Evolutionary conservation across 495 filamentous ascomycete genomes (phyloP), one percentile per base, ranked within the genome.

Genomic region (Aspergillus homomorphus): DNA sequence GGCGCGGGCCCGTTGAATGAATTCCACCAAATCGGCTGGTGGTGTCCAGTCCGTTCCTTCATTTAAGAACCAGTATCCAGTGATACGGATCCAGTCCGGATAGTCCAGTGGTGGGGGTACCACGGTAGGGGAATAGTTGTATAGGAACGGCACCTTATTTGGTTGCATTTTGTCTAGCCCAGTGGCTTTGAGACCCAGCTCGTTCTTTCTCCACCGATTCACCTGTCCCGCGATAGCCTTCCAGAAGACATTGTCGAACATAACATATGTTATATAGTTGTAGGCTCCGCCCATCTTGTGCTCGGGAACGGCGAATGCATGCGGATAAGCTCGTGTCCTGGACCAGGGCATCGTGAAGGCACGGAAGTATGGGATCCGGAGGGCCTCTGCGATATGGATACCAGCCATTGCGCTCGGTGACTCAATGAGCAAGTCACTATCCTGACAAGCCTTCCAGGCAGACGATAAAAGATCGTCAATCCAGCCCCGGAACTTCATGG

Each of bases 301-400:
- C 53, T 92, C 89, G 12, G 91, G 91, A 38, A 96, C 91, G n/a
- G 91, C 88, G 75, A 98, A 98, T 6, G 94, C 95, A 75, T 98
- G 94, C 14, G 94, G 94, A 65, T 98, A 98, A 3, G 95, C 90
- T 51, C 95, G 80, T 21, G 94, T 98, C 45, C 92, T 86, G 0
- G 95, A 93, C 94, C 94, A 98, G 15, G 94, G 95, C 94, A 98
- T 98, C 18, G 93, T 94, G 71, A 98, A 98, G 0, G 92, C 95
- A 59, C 94, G 85, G 80, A 98, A 98, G 67, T 98, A 98, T 6
- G 94, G 94, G 51, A 98, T 95, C 30, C 82, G 80, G 5, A 98
- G 80, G 7, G 92, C 92, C 74, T 98, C 95, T n/a, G 94, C 94
- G 59, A 98, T 97, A 69, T 98, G 94, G 45, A 98, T 96, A 26